A percentile compares a stretch with the other conserved stretches of the same genome.
Conservation (phyloP, 176 grass and related monocot genomes). For the Eleusine indica region DNA sequence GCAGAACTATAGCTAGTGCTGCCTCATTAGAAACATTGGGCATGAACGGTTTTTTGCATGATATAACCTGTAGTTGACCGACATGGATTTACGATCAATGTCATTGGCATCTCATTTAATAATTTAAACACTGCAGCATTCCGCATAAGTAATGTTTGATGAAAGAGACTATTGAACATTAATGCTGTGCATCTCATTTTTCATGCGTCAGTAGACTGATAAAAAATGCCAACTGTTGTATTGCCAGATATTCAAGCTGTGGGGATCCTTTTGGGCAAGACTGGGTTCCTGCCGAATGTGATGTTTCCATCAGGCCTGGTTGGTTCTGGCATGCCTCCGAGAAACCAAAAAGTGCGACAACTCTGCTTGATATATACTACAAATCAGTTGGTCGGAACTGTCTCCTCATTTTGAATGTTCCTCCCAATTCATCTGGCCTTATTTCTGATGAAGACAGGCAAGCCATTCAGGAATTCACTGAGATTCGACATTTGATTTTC, state of each 20-base stretch:
- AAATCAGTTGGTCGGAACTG: slow-evolving; percentile 96
- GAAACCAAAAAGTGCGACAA: slow-evolving; percentile 67
- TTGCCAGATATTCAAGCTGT: slow-evolving; percentile 53
- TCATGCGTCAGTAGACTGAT: not conserved
- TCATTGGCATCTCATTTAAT: slow-evolving; percentile 12
- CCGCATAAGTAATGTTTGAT: slow-evolving; percentile 3
- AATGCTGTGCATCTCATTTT: not conserved
- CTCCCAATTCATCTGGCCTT: slow-evolving; percentile 83
- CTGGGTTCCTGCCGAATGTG: slow-evolving; percentile 96
- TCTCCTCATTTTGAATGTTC: slow-evolving; percentile 89
- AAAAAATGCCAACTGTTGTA: slow-evolving; percentile 34
- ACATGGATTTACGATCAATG: not conserved
- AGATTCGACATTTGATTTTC: slow-evolving; percentile 68
- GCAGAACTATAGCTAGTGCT: not conserved
- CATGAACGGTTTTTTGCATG: not conserved
- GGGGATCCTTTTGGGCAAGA: slow-evolving; percentile 78
- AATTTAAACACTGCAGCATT: not conserved
- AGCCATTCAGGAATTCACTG: slow-evolving; percentile 79
- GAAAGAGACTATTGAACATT: not conserved
- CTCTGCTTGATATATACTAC: slow-evolving; percentile 89
- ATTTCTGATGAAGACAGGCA: slow-evolving; percentile 72
- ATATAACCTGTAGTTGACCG: slow-evolving; percentile 8
- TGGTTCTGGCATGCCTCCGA: slow-evolving; percentile 94
- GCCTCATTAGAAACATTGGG: slow-evolving; percentile 2
- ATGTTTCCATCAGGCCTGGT: slow-evolving; percentile 86